Base-by-base conservation (phyloP, 176 grass and related monocot genomes). In the Chrysopogon serrulatus region DNA sequence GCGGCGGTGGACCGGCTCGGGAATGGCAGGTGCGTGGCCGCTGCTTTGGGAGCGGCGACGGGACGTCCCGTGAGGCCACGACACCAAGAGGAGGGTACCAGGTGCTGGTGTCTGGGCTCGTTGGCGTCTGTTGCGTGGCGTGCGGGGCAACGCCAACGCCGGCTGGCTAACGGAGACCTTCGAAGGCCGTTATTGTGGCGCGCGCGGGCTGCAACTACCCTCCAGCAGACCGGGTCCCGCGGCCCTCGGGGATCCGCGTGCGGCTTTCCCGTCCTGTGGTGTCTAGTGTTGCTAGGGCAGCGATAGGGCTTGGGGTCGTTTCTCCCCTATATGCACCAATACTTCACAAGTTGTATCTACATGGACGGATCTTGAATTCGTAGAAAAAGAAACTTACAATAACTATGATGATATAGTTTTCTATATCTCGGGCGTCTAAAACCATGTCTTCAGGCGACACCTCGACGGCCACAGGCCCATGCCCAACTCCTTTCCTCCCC, bases 1-100 rank as follows among this genome's bases (percentile, higher is more conserved):
- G n/a, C n/a, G 27, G 71, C 54, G 72, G 83, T 79, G 69, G 82
- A 19, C 62, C 3, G 60, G 68, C 82, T 75, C n/a, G 70, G 77
- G 70, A 61, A 78, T 3, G 40, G 54, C 51, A 62, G 34, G 68
- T 26, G 68, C 4, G 47, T 73, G 75, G 41, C 86, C 47, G 5
- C 13, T 47, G 43, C 44, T 17, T 84, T n/a, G 57, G 68, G 21
- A 84, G 56, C 21, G n/a, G 54, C 42, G 40, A 86, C 66, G 36
- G 60, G 18, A 3, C 10, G 0, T 15, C 2, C 1, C 0, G 48
- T 45, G 35, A 21, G 19, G 11, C 32, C 2, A 5, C 47, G 31
- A 19, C 0, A 3, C 73, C n/a, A n/a, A n/a, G n/a, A n/a, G 73
- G 51, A 26, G 13, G 2, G 65, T n/a, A n/a, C n/a, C n/a, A n/a